phyloP scores from a whole-genome alignment of 805 yeast species.

The Pichia rugopelliculosa region DNA sequence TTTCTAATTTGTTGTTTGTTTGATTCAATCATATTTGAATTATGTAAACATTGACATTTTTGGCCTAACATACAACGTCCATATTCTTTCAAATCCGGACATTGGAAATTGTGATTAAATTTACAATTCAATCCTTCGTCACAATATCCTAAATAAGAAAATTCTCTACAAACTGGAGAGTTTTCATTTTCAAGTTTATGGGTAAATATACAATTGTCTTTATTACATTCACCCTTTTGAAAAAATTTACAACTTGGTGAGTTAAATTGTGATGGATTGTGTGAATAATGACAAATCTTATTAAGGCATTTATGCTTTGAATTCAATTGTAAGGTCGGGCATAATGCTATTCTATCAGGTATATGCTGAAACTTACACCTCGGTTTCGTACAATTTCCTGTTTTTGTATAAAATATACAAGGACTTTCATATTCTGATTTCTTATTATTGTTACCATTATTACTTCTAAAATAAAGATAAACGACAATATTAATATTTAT shows the following conservation, averaged over 20 bases:
- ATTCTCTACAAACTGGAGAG: slow-evolving; percentile 49
- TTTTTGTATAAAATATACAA: slow-evolving; percentile 28
- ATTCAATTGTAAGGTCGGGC: slow-evolving; percentile 37
- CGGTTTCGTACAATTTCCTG: slow-evolving; percentile 44
- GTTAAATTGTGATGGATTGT: slow-evolving; percentile 50
- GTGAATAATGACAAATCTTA: slow-evolving; percentile 47
- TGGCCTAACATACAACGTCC: slow-evolving; percentile 50
- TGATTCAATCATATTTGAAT: slow-evolving; percentile 7
- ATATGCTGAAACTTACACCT: slow-evolving; percentile 52
- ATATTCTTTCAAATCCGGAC: slow-evolving; percentile 66
- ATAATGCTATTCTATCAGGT: slow-evolving; percentile 42
- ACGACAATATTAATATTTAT: background rate
- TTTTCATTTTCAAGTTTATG: slow-evolving; percentile 39
- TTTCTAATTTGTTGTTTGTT: slow-evolving; percentile 14
- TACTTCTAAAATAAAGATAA: background rate
- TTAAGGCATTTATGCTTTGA: slow-evolving; percentile 36
- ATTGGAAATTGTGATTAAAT: slow-evolving; percentile 49
- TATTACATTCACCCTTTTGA: slow-evolving; percentile 40
- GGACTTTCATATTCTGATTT: background rate
- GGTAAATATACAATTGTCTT: slow-evolving; percentile 41
- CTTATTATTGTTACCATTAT: background rate
- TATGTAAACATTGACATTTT: slow-evolving; percentile 49
- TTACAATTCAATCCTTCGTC: slow-evolving; percentile 51
- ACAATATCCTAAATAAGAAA: slow-evolving; percentile 66
- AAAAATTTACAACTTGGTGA: slow-evolving; percentile 52